These are phyloP conservation scores for Pseudogymnoascus sp. DNA, from an alignment of 2,329 filamentous ascomycete genomes.

Conservation along the genomic window DNA sequence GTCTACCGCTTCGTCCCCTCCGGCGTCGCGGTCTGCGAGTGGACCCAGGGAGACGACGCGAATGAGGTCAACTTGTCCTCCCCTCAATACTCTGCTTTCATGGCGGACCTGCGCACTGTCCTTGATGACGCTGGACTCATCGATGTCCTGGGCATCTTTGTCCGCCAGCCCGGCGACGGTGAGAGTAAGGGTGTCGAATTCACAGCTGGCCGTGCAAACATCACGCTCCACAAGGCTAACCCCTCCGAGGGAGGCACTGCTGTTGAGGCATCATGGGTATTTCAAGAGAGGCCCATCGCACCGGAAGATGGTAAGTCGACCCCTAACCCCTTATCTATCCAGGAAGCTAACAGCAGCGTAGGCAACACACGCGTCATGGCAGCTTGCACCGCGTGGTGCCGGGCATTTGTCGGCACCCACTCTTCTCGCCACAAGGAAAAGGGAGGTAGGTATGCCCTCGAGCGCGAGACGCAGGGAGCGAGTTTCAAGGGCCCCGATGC, in stretches of 20 bases:
- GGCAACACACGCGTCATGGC: neutral
- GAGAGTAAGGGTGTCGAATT: neutral
- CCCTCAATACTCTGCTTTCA: neutral
- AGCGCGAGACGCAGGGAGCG: neutral
- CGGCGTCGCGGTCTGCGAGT: neutral
- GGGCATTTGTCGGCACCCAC: neutral
- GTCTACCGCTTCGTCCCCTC: neutral
- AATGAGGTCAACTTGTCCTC: neutral
- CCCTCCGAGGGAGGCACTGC: neutral
- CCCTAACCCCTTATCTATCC: neutral
- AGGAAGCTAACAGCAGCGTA: neutral
- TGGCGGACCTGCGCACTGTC: neutral
- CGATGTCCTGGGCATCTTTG: neutral
- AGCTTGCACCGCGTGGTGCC: neutral
- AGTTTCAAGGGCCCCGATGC: neutral
- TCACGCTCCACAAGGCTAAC: neutral
- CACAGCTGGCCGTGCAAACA: neutral
- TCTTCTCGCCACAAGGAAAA: neutral
- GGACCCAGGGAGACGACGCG: neutral
- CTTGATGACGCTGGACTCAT: neutral
- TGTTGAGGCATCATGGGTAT: neutral
- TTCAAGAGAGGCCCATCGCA: neutral
- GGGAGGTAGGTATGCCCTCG: neutral
- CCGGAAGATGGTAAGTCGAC: neutral
- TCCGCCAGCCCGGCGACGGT: neutral